Evolutionary conservation across 257 asterid species (phyloP).

Genomic region (Mitragyna speciosa): DNA sequence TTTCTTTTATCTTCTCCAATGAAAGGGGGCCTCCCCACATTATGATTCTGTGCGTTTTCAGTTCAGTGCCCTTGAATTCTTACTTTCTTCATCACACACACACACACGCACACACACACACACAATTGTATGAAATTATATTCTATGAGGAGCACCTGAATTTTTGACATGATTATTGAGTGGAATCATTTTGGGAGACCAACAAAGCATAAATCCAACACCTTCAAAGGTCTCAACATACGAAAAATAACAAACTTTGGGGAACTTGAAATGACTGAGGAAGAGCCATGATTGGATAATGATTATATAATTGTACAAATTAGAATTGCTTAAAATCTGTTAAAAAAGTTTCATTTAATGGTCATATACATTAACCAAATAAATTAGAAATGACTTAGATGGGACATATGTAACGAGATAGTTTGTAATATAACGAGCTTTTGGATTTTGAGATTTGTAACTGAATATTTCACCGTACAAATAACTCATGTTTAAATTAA

Average conservation of each 20-base stretch:
- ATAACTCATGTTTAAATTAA: too few relatives aligned
- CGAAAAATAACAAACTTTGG: background rate
- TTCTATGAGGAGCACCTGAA: background rate
- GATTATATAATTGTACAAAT: background rate
- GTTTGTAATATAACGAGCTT: too few relatives aligned
- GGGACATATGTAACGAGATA: too few relatives aligned
- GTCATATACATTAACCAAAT: too few relatives aligned
- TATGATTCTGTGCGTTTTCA: background rate
- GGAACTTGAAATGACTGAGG: background rate
- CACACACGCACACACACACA: background rate
- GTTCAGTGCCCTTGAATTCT: background rate
- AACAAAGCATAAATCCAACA: conserved; percentile 5
- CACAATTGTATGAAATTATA: too few relatives aligned
- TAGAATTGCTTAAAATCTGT: background rate
- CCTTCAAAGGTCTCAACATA: background rate
- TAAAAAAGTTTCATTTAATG: background rate
- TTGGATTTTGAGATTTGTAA: too few relatives aligned
- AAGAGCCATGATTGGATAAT: background rate
- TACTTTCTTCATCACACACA: background rate
- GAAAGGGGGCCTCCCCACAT: conserved; percentile 13
- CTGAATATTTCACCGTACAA: too few relatives aligned
- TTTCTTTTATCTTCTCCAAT: conserved; percentile 31
- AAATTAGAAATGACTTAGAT: too few relatives aligned
- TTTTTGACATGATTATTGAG: conserved; percentile 6
- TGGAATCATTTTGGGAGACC: conserved; percentile 18